A percentile compares a stretch with the other conserved stretches of the same genome.
These are phyloP conservation scores for Bigelowiella natans DNA, from an alignment of 78 protist species.

Conservation along the genomic window DNA sequence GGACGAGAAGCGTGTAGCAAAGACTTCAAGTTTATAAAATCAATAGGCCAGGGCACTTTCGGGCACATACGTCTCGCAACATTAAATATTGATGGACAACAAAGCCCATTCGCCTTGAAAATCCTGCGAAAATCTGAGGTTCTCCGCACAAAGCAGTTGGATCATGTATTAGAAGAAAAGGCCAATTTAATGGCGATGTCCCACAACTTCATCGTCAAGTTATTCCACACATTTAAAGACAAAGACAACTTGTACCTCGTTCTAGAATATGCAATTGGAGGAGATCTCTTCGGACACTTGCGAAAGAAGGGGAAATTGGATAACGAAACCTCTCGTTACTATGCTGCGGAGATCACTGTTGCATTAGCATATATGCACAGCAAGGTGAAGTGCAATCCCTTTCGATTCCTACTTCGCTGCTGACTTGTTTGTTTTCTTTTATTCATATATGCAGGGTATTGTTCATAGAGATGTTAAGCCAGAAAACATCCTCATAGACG, in stretches of 20 bases:
- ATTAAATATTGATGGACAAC: background rate
- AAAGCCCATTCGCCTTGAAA: slow-evolving; percentile 28
- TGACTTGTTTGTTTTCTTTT: too few species aligned
- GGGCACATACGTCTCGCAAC: slow-evolving; percentile 19
- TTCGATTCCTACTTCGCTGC: background rate
- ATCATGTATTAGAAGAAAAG: slow-evolving; percentile 38
- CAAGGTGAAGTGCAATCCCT: slow-evolving; percentile 8
- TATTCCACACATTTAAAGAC: background rate
- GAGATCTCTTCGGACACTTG: slow-evolving; percentile 37
- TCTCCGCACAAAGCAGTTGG: slow-evolving; percentile 28
- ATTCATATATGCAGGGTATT: slow-evolving; percentile 23
- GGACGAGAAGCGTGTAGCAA: background rate
- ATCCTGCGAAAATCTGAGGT: slow-evolving; percentile 28
- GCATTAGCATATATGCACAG: slow-evolving; percentile 68
- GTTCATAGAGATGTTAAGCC: slow-evolving; percentile 82
- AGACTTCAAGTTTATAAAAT: background rate
- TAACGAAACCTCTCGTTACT: slow-evolving; percentile 46
- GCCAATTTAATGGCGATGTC: background rate
- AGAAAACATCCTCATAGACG: slow-evolving; percentile 71
- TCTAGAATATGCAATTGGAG: slow-evolving; percentile 31
- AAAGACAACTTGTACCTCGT: slow-evolving; percentile 18
- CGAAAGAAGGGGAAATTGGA: slow-evolving; percentile 15
- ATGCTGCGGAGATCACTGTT: slow-evolving; percentile 58
- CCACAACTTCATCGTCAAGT: slow-evolving; percentile 40
- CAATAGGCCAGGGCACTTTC: slow-evolving; percentile 47